phyloP scores from a whole-genome alignment of 805 yeast species.

The Candida sonorensis region DNA sequence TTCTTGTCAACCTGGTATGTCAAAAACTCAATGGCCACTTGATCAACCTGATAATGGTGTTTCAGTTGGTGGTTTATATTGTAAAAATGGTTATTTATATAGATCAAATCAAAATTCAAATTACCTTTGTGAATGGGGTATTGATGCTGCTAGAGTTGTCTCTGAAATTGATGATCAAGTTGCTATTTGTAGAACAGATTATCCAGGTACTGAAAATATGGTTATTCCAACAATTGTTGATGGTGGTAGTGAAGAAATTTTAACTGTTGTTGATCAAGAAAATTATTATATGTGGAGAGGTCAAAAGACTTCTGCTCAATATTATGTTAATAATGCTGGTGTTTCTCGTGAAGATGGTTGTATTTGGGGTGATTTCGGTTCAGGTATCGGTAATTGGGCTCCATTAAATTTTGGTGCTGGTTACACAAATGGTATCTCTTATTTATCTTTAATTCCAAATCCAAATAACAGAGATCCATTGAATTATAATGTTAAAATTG shows the following conservation, averaged over 20 bases:
- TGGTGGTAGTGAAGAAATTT: conserved; percentile 57
- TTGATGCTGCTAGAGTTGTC: conserved; percentile 58
- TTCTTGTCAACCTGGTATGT: conserved; percentile 98
- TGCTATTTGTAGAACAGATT: conserved; percentile 96
- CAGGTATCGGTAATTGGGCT: conserved; percentile 96
- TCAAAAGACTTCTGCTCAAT: conserved; percentile 83
- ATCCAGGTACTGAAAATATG: conserved; percentile 99
- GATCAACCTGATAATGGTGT: conserved; percentile 83
- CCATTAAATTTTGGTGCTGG: conserved; percentile 96
- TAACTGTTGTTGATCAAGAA: conserved; percentile 75
- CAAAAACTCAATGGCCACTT: conserved; percentile 97
- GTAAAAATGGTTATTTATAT: conserved; percentile 81
- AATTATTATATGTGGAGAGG: conserved; percentile 81
- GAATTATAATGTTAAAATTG: conserved; percentile 45
- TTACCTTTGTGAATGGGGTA: conserved; percentile 86
- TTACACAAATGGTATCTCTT: conserved; percentile 61
- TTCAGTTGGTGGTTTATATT: conserved; percentile 87
- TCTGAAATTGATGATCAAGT: conserved; percentile 58
- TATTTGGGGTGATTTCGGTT: conserved; percentile 79
- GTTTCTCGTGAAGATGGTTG: conserved; percentile 86
- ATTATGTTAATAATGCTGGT: conserved; percentile 97
- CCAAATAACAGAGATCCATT: conserved; percentile 73
- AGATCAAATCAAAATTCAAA: conserved; percentile 62
- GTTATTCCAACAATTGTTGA: conserved; percentile 81
- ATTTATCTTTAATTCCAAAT: conserved; percentile 89